Conservation (phyloP, 345 rosid species). For the Lepidium africanum region DNA sequence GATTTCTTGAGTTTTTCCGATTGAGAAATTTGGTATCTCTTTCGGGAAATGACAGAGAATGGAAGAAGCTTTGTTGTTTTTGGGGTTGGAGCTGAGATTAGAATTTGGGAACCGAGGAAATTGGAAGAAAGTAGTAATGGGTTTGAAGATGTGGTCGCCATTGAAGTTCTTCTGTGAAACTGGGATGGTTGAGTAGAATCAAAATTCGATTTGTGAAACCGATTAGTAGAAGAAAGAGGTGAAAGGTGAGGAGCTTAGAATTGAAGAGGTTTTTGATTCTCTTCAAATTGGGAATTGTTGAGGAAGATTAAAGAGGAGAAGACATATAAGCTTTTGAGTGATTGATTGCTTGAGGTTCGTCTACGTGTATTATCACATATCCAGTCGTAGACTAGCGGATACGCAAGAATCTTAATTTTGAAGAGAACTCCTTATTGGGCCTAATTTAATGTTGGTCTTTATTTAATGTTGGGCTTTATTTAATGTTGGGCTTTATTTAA, state of each 20-base stretch:
- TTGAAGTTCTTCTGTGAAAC: neutral
- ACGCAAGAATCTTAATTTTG: neutral
- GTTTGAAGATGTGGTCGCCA: constrained; percentile 34
- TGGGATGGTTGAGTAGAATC: neutral
- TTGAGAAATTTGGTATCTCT: constrained; percentile 17
- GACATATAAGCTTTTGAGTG: constrained; percentile 19
- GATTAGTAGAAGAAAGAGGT: neutral
- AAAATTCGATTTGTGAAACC: neutral
- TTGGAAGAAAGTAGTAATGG: constrained; percentile 36
- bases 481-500: neutral
- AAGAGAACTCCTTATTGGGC: neutral
- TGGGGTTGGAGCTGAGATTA: constrained; percentile 48
- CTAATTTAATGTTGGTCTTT: neutral
- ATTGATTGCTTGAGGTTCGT: constrained; percentile 28
- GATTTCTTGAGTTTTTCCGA: constrained; percentile 22
- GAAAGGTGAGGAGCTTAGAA: neutral
- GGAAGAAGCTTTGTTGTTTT: constrained; percentile 25
- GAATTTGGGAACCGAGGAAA: constrained; percentile 32
- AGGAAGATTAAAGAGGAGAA: constrained; percentile 13
- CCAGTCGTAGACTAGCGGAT: constrained; percentile 29
- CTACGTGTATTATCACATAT: constrained; percentile 35
- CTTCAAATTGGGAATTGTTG: neutral
- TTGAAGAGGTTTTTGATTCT: neutral
- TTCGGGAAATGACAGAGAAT: constrained; percentile 15
- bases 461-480: neutral